Percentiles rank a stretch among this genome's conserved stretches.
Evolutionary conservation across 139 green algal species (phyloP).

Genomic region (Chlamydomonas schloesseri): DNA sequence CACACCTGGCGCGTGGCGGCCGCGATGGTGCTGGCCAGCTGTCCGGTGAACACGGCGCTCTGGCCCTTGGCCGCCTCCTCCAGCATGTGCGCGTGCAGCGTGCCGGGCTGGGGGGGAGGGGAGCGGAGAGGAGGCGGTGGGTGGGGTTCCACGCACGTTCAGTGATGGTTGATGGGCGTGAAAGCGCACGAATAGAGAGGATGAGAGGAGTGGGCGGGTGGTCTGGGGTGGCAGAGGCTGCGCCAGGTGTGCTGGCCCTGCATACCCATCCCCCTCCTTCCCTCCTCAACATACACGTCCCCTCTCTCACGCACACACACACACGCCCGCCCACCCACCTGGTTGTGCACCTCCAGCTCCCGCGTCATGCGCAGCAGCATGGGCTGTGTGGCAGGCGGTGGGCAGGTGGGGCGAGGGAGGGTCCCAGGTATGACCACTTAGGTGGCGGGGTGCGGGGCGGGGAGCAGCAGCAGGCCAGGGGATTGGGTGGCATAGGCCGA

Average conservation of each 20-base stretch:
- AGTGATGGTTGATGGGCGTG: not conserved
- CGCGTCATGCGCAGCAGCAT: conserved; percentile 36
- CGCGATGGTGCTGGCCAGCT: conserved; percentile 32
- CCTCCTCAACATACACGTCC: too few species aligned
- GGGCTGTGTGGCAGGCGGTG: conserved; percentile 1
- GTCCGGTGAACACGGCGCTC: conserved; percentile 19
- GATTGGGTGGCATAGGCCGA: too few species aligned
- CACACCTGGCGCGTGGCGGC: not conserved
- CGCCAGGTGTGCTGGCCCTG: too few species aligned
- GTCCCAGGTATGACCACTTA: too few species aligned
- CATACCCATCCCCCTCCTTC: not conserved
- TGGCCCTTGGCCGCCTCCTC: conserved; percentile 29
- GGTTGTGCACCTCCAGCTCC: conserved; percentile 28
- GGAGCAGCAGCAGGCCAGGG: too few species aligned
- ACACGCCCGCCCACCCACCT: not conserved
- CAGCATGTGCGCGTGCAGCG: conserved; percentile 34
- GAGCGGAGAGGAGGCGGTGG: not conserved
- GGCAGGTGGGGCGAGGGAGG: not conserved
- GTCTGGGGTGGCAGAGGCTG: too few species aligned
- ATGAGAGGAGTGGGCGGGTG: too few species aligned
- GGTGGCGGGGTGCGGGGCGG: too few species aligned
- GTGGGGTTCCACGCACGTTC: too few species aligned
- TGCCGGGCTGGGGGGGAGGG: not conserved
- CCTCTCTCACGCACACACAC: too few species aligned
- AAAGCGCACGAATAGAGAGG: too few species aligned